A percentile compares a stretch with the other conserved stretches of the same genome.
Evolutionary conservation across 768 basidiomycete species (phyloP).

Genomic region (Serendipita sp.): DNA sequence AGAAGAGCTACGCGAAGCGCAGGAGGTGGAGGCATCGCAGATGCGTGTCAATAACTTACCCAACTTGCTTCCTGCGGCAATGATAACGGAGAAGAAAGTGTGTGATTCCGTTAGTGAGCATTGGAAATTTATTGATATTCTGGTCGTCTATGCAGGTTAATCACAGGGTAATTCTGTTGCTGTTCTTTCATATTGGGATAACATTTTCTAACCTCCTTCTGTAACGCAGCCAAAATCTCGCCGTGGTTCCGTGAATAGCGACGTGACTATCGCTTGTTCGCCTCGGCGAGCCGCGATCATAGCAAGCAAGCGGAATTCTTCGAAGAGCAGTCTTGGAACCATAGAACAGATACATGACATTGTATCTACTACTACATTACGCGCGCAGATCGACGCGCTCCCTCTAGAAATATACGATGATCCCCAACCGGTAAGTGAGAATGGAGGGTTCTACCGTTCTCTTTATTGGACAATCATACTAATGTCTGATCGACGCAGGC

Average conservation of each 20-base stretch:
- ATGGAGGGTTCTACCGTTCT: not conserved
- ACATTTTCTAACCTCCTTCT: not conserved
- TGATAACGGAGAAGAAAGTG: not conserved
- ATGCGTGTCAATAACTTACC: not conserved
- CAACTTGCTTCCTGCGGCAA: not conserved
- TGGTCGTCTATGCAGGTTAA: not conserved
- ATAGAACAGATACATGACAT: not conserved
- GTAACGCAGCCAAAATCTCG: not conserved
- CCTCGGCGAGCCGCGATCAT: not conserved
- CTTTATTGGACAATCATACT: not conserved
- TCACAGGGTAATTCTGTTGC: not conserved
- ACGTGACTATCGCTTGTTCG: not conserved
- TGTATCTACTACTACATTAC: not conserved
- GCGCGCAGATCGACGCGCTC: not conserved
- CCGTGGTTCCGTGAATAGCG: not conserved
- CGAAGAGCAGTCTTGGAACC: not conserved
- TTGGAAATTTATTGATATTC: too few species aligned
- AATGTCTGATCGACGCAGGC: not conserved
- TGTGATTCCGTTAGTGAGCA: not conserved
- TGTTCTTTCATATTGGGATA: not conserved
- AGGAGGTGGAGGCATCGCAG: not conserved
- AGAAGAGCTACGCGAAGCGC: not conserved
- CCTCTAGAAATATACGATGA: not conserved
- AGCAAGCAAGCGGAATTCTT: not conserved
- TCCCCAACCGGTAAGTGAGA: not conserved